Conservation (phyloP, 345 rosid species). For the Barbarea vulgaris region DNA sequence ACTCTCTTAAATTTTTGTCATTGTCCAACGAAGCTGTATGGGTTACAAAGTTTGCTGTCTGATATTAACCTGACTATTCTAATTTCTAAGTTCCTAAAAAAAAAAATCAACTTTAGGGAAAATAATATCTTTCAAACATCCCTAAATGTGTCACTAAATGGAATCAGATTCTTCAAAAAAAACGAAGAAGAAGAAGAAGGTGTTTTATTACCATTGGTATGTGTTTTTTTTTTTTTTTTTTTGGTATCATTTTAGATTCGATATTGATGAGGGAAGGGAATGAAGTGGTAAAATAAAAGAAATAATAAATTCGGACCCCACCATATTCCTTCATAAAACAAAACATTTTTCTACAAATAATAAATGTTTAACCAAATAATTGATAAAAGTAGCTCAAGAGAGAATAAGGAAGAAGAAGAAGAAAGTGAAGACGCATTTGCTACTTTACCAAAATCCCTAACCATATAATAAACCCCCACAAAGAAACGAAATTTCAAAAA, state of each 20-base stretch:
- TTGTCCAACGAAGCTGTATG: neutral
- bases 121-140: too few relatives aligned
- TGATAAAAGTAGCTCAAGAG: slow-evolving; percentile 34
- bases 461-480: slow-evolving; percentile 32
- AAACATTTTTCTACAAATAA: slow-evolving; percentile 17
- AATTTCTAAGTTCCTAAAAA: neutral
- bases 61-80: neutral
- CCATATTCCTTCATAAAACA: slow-evolving; percentile 23
- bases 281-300: slow-evolving; percentile 23
- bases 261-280: slow-evolving; percentile 34
- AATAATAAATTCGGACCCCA: slow-evolving; percentile 28
- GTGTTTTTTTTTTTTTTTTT: neutral
- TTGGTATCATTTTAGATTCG: slow-evolving; percentile 13
- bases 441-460: slow-evolving; percentile 34
- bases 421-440: slow-evolving; percentile 14
- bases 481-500: neutral
- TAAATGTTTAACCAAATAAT: slow-evolving; percentile 40
- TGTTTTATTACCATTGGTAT: slow-evolving; percentile 16
- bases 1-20: neutral
- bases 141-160: neutral
- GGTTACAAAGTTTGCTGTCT: neutral
- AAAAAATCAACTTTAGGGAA: neutral
- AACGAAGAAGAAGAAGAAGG: neutral
- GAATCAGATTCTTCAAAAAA: slow-evolving; percentile 21
- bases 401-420: neutral